These are phyloP conservation scores for Ilyonectria sp. DNA, from an alignment of 2,329 filamentous ascomycete species.

Conservation along the genomic window DNA sequence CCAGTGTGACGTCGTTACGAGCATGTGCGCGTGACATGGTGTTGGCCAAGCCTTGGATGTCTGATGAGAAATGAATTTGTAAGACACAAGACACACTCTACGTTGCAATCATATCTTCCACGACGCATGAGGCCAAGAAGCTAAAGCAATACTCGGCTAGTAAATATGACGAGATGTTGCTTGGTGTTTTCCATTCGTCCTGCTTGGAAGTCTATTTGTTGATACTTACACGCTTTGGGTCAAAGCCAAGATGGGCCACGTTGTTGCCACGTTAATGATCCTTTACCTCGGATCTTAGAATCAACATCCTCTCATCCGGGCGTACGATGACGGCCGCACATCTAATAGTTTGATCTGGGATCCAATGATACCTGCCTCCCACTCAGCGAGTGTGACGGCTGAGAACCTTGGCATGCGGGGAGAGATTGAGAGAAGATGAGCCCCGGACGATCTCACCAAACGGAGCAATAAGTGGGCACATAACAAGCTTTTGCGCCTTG, in stretches of 20 bases:
- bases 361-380: background rate
- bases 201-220: too few species aligned
- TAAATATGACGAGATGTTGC: background rate
- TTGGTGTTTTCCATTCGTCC: background rate
- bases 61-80: background rate
- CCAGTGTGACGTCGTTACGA: background rate
- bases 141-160: background rate
- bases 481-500: background rate
- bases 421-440: slow-evolving; percentile 3
- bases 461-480: background rate
- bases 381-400: background rate
- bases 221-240: background rate
- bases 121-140: background rate
- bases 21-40: background rate
- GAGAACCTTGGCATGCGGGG: slow-evolving; percentile 34
- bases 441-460: background rate
- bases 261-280: background rate
- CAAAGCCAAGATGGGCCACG: background rate
- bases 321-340: background rate
- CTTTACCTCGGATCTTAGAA: background rate
- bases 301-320: background rate
- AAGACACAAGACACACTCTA: background rate
- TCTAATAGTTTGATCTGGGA: background rate
- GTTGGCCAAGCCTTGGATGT: background rate
- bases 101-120: background rate